A percentile compares a stretch with the other conserved stretches of the same genome.
Evolutionary conservation across 371 early-diverging fungal species (phyloP).

Genomic region (Mucor circinelloides): DNA sequence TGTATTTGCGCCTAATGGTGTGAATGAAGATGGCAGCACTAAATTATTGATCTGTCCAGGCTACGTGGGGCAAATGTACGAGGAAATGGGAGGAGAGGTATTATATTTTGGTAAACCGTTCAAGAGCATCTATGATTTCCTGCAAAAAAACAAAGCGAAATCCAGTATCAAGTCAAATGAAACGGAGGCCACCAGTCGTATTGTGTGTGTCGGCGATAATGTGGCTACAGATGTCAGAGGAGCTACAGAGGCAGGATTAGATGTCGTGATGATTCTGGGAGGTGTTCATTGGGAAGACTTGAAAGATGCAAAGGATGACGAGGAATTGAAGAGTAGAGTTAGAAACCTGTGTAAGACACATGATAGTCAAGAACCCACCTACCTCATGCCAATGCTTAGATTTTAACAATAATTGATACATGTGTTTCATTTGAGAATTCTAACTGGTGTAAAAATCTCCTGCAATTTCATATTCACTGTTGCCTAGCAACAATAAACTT

Average conservation of each 20-base stretch:
- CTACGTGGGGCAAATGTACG: slow-evolving; percentile 44
- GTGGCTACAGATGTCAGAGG: slow-evolving; percentile 48
- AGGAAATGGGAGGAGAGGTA: slow-evolving; percentile 44
- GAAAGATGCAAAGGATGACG: slow-evolving; percentile 13
- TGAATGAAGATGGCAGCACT: slow-evolving; percentile 29
- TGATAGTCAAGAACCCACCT: slow-evolving; percentile 30
- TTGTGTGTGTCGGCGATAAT: slow-evolving; percentile 50
- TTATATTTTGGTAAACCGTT: slow-evolving; percentile 53
- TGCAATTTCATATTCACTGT: neutral
- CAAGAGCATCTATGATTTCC: slow-evolving; percentile 41
- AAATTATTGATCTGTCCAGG: slow-evolving; percentile 43
- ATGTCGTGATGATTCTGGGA: slow-evolving; percentile 50
- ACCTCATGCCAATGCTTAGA: slow-evolving; percentile 31
- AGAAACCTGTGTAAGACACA: slow-evolving; percentile 20
- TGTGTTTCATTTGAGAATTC: neutral
- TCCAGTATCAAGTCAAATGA: slow-evolving; percentile 7
- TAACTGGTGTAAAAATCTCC: neutral
- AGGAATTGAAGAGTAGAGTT: slow-evolving; percentile 15
- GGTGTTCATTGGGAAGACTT: slow-evolving; percentile 49
- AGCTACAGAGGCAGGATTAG: slow-evolving; percentile 37
- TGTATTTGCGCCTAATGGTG: slow-evolving; percentile 47
- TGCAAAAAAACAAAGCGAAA: slow-evolving; percentile 16
- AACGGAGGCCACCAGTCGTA: neutral
- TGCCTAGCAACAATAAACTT: neutral
- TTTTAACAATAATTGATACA: slow-evolving; percentile 4